phyloP scores from a whole-genome alignment of 768 basidiomycete genomes.

The Mycena leptocephala region DNA sequence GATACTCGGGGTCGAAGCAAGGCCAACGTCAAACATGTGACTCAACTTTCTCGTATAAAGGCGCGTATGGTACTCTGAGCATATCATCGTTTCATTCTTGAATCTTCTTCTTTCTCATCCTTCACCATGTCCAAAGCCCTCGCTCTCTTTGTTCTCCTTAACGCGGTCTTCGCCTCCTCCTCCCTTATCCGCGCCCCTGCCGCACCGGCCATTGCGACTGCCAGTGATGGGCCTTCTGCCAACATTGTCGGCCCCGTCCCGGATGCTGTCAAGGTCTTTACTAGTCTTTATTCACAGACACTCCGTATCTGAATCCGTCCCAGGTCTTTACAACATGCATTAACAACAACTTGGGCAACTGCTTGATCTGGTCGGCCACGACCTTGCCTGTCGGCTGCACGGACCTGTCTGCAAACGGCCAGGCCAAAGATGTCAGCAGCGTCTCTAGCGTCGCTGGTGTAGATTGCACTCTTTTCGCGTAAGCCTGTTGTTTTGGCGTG shows the following conservation, averaged over 20 bases:
- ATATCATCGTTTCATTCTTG: no score
- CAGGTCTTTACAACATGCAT: conserved; percentile 28
- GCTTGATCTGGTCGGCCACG: conserved; percentile 29
- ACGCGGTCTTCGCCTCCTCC: conserved; percentile 24
- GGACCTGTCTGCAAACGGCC: conserved; percentile 22
- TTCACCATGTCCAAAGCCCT: conserved; percentile 17
- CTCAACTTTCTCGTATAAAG: no score
- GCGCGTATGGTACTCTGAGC: no score
- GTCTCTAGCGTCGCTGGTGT: conserved; percentile 6
- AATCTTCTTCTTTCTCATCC: neutral
- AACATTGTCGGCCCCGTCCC: neutral
- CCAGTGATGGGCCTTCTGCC: neutral
- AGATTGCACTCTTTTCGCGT: conserved; percentile 34
- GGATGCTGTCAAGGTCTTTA: conserved; percentile 12
- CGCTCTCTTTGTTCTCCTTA: conserved; percentile 33
- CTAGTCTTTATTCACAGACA: no score
- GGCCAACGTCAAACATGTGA: no score
- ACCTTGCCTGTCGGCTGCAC: conserved; percentile 35
- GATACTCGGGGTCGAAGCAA: no score
- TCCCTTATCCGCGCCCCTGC: neutral
- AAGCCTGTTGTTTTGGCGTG: neutral
- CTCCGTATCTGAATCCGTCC: no score
- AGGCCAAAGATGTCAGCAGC: conserved; percentile 23
- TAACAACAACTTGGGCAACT: conserved; percentile 23
- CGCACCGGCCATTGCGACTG: neutral